Evolutionary conservation across 106 monocot species (phyloP), one percentile per base, ranked within the genome.

Genomic region (Phalaenopsis aphrodite): DNA sequence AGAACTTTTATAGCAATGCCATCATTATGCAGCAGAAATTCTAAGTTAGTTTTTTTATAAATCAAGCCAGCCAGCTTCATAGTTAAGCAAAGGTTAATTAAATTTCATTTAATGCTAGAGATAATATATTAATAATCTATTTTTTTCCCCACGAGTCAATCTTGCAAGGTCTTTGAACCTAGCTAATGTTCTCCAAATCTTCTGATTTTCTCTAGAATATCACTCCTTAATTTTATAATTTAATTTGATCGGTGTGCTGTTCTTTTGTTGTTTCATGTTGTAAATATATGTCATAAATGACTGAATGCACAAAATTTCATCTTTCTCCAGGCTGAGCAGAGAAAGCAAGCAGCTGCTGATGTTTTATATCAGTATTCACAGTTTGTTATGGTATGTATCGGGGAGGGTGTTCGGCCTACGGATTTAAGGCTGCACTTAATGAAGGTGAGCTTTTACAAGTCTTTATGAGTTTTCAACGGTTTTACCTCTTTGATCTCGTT

Each of bases 341-440:
- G 80, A 77, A 99, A 89, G 79, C 89, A 99, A 88, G 94, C 93
- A 78, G 98, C 94, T 68, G 94, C 89, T 58, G 93, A 99, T 90
- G 98, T 94, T 55, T 84, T 99, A 6, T 91, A 81, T 47, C 89
- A 93, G 42, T 99, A 99, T 72, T 94, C 98, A n/a, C 89, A 85
- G 77, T 99, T 99, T 87, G 91, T 81, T 30, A 94, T 93, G 98
- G 98, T 89, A 7, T 99, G 98, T 80, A 88, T 99, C 23, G 98
- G 98, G 10, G 88, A 94, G 85, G 91, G 86, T 39, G 94, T 95
- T 47, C 90, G 91, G 8, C 98, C 98, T 12, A 88, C 80, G 77
- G 98, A 99, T 80, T 85, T 99, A 69, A 91, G 94, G 85, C 75
- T 99, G 79, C 94, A 93, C 81, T 86, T 95, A 74, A 99, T 99